A percentile compares a stretch with the other conserved stretches of the same genome.
Conservation (phyloP, 768 basidiomycete species). For the Butyriboletus loyo region DNA sequence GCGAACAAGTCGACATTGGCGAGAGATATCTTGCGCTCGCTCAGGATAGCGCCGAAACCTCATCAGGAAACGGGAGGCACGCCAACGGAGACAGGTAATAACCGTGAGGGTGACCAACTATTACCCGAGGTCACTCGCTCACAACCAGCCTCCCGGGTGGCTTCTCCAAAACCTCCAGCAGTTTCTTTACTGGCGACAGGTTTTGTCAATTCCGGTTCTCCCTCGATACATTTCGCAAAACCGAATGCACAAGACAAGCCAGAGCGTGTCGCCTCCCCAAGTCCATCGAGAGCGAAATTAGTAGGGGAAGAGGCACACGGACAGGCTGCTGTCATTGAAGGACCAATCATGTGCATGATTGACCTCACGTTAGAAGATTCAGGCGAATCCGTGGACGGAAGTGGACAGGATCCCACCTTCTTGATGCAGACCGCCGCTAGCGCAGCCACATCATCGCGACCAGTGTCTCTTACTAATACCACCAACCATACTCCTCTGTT, state of each 20-base stretch:
- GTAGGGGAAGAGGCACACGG: background rate
- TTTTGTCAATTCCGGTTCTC: background rate
- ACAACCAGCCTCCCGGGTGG: background rate
- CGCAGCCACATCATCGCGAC: constrained; percentile 5
- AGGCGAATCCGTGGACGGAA: constrained; percentile 18
- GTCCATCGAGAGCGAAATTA: background rate
- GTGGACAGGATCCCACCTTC: constrained; percentile 7
- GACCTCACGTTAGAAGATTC: constrained; percentile 27
- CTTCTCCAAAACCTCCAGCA: background rate
- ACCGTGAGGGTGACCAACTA: background rate
- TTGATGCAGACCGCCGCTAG: constrained; percentile 3
- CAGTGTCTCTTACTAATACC: constrained; percentile 5
- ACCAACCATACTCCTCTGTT: constrained; percentile 19
- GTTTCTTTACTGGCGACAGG: background rate
- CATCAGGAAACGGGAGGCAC: constrained; percentile 6
- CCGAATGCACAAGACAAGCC: background rate
- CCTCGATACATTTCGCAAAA: background rate
- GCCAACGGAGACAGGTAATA: background rate
- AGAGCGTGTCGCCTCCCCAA: background rate
- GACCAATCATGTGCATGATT: constrained; percentile 26
- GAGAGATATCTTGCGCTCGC: constrained; percentile 52
- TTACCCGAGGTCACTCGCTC: background rate
- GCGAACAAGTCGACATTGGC: constrained; percentile 54
- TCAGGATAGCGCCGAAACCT: constrained; percentile 31
- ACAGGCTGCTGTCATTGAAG: constrained; percentile 3